Conservation (phyloP, 768 basidiomycete genomes). For the Mycena indigotica region DNA sequence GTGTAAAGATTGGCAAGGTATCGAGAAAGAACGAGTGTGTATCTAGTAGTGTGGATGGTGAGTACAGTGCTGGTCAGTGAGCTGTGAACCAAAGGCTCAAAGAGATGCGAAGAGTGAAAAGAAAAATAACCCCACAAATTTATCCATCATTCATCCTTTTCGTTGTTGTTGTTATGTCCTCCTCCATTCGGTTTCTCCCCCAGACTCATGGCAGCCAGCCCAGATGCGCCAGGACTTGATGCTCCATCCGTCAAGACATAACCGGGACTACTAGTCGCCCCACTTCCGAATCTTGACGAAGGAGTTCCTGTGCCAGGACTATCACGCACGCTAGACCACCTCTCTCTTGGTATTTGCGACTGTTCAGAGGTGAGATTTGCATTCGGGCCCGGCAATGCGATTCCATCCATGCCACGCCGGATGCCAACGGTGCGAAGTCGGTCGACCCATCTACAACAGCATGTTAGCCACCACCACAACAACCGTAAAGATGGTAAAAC, state of each 20-base stretch:
- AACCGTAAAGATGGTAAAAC: constrained; percentile 32
- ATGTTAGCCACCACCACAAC: constrained; percentile 2
- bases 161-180: background rate
- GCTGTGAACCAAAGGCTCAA: too few species aligned
- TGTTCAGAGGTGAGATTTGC: constrained; percentile 10
- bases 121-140: too few species aligned
- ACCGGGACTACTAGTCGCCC: background rate
- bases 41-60: too few species aligned
- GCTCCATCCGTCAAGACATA: background rate
- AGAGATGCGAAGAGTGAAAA: too few species aligned
- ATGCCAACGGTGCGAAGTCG: constrained; percentile 77
- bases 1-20: too few species aligned
- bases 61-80: too few species aligned
- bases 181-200: background rate
- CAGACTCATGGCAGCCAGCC: constrained; percentile 28
- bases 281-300: background rate
- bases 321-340: background rate
- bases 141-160: background rate
- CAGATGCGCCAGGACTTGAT: constrained; percentile 26
- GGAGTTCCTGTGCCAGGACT: background rate
- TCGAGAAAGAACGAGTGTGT: too few species aligned
- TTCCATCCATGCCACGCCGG: constrained; percentile 48
- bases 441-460: constrained; percentile 71
- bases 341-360: constrained; percentile 12
- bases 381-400: constrained; percentile 22